Conservation (phyloP, 2,329 filamentous ascomycete species). For the Fusarium bactridioides region DNA sequence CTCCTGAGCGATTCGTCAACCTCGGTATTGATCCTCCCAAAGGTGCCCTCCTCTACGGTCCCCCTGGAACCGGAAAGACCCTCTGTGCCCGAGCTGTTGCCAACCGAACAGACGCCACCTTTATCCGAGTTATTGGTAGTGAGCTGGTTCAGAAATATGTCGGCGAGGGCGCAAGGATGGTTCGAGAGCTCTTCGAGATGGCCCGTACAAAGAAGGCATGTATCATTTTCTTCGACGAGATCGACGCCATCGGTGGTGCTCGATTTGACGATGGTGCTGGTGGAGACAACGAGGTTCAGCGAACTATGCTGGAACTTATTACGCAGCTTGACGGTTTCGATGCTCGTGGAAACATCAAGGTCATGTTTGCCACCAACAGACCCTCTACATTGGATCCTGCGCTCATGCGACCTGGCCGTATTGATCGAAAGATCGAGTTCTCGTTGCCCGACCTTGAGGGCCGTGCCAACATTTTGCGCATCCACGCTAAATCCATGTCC, state of each 20-base stretch:
- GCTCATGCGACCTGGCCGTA: slow-evolving; percentile 95
- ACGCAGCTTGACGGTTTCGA: slow-evolving; percentile 98
- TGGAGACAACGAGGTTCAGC: slow-evolving; percentile 96
- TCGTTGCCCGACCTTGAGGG: slow-evolving; percentile 96
- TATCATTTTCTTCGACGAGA: slow-evolving; percentile 98
- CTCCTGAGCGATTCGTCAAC: slow-evolving; percentile 95
- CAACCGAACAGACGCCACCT: slow-evolving; percentile 97
- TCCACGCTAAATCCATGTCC: slow-evolving; percentile 99
- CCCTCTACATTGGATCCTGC: slow-evolving; percentile 96
- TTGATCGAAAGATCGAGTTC: slow-evolving; percentile 99
- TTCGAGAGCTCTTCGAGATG: slow-evolving; percentile 99
- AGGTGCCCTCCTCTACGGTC: slow-evolving; percentile 94
- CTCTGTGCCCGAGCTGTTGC: slow-evolving; percentile 96
- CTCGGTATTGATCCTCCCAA: slow-evolving; percentile 99
- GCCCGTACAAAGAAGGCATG: slow-evolving; percentile 99
- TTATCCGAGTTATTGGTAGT: slow-evolving; percentile 97
- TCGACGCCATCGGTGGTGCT: slow-evolving; percentile 93
- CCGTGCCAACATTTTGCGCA: slow-evolving; percentile 94
- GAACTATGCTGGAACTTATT: slow-evolving; percentile 97
- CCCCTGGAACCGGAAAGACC: slow-evolving; percentile 98
- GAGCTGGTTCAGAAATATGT: slow-evolving; percentile 99
- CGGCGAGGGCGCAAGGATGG: slow-evolving; percentile 97
- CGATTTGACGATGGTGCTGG: slow-evolving; percentile 97
- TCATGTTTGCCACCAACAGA: slow-evolving; percentile 99
- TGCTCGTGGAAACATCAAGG: slow-evolving; percentile 96